Evolutionary conservation across 2,329 filamentous ascomycete species (phyloP).

Genomic region (Metarhizium album): DNA sequence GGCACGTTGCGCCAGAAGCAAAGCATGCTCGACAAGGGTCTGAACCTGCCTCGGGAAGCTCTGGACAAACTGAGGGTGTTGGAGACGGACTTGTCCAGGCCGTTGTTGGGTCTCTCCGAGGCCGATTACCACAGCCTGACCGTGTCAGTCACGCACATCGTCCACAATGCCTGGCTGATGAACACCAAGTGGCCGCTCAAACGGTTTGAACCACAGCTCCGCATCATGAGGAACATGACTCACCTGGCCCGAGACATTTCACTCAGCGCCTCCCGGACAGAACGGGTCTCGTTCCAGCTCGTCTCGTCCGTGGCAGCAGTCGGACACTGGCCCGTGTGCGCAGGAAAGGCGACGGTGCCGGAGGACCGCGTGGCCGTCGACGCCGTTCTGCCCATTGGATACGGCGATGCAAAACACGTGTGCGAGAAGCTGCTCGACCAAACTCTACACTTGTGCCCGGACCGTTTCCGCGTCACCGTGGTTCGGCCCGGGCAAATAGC

Average conservation of each 20-base stretch:
- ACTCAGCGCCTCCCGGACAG: background rate
- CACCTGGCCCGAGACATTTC: conserved; percentile 28
- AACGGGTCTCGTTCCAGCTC: background rate
- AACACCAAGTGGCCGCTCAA: conserved; percentile 18
- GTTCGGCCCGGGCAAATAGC: conserved; percentile 42
- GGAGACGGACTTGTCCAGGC: background rate
- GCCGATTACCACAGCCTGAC: background rate
- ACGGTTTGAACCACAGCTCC: conserved; percentile 33
- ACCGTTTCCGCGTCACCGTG: conserved; percentile 31
- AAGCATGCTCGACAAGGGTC: background rate
- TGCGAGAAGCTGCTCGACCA: conserved; percentile 40
- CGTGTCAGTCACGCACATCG: conserved; percentile 31
- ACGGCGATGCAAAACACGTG: conserved; percentile 38
- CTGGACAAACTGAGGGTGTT: background rate
- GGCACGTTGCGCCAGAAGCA: background rate
- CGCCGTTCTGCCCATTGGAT: conserved; percentile 33
- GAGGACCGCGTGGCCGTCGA: conserved; percentile 31
- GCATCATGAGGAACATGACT: conserved; percentile 34
- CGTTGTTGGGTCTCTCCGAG: background rate
- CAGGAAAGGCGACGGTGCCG: conserved; percentile 22
- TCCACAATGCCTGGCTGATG: conserved; percentile 44
- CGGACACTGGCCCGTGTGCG: conserved; percentile 17
- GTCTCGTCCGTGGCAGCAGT: conserved; percentile 9
- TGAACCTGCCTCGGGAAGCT: background rate
- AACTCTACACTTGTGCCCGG: conserved; percentile 32